Conservation (phyloP, 2,329 filamentous ascomycete species). For the Corniculantispora saksenae region DNA sequence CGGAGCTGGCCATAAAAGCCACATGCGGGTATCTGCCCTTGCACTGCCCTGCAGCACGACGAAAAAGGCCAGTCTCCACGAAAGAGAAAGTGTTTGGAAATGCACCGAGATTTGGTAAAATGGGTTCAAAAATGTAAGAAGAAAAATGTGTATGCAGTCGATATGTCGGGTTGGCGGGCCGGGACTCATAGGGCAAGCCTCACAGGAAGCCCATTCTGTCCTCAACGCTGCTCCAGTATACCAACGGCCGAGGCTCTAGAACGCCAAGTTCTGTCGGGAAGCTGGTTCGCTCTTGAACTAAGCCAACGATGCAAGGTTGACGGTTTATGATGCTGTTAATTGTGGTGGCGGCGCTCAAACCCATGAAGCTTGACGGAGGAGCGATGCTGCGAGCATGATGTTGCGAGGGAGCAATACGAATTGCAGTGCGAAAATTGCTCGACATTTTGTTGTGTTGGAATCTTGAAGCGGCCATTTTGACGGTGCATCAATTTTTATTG, state of each 20-base stretch:
- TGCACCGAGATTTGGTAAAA: neutral
- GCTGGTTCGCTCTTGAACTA: constrained; percentile 57
- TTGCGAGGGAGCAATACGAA: constrained; percentile 4
- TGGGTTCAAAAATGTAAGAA: neutral
- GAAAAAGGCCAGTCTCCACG: neutral
- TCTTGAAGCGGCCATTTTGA: constrained; percentile 5
- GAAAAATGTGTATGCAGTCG: neutral
- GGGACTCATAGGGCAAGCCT: neutral
- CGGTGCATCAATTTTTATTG: neutral
- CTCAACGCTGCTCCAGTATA: constrained; percentile 65
- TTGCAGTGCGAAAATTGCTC: neutral
- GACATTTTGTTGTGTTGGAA: constrained; percentile 9
- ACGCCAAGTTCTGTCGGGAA: constrained; percentile 56
- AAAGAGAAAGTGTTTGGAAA: neutral
- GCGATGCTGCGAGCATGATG: constrained; percentile 11
- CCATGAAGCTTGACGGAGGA: constrained; percentile 44
- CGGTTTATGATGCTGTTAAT: constrained; percentile 62
- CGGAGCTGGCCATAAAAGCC: neutral
- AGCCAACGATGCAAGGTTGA: constrained; percentile 57
- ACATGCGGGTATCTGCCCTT: neutral
- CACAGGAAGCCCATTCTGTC: constrained; percentile 54
- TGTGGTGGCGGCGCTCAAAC: constrained; percentile 42
- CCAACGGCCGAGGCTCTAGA: constrained; percentile 62
- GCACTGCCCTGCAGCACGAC: neutral
- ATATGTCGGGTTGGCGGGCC: no score